phyloP scores from a whole-genome alignment of 495 filamentous ascomycete species.

The Sordaria brevicollis region DNA sequence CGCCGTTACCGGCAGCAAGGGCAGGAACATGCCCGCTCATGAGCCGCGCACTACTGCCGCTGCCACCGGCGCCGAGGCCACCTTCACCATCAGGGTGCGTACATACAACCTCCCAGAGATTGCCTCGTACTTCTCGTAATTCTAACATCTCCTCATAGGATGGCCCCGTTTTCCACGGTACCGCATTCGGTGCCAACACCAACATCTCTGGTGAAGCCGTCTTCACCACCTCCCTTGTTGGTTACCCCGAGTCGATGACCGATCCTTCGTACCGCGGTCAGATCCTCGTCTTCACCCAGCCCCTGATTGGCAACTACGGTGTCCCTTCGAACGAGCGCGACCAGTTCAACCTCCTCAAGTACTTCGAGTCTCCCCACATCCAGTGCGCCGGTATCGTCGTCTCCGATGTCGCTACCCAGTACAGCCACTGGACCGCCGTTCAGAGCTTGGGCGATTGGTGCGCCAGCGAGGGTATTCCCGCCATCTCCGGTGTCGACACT shows the following conservation, averaged over 20 bases:
- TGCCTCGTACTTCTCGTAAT: not conserved
- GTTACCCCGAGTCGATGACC: slow-evolving; percentile 96
- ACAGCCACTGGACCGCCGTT: slow-evolving; percentile 98
- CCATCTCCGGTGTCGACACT: slow-evolving; percentile 94
- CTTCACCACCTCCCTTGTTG: slow-evolving; percentile 87
- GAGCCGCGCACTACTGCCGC: slow-evolving; percentile 41
- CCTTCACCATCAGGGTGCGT: slow-evolving; percentile 82
- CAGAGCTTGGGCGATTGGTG: slow-evolving; percentile 92
- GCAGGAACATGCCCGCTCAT: slow-evolving; percentile 42
- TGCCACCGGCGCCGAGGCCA: slow-evolving; percentile 62
- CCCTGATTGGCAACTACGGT: slow-evolving; percentile 98
- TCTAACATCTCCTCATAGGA: slow-evolving; percentile 34
- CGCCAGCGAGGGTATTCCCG: slow-evolving; percentile 87
- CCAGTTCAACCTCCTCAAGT: slow-evolving; percentile 68
- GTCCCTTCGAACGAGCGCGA: slow-evolving; percentile 73
- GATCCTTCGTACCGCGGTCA: slow-evolving; percentile 98
- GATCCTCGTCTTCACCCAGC: slow-evolving; percentile 96
- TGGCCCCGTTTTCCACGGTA: slow-evolving; percentile 87
- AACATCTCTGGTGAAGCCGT: slow-evolving; percentile 93
- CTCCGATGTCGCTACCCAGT: slow-evolving; percentile 82
- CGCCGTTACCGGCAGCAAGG: slow-evolving; percentile 50
- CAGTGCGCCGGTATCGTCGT: slow-evolving; percentile 95
- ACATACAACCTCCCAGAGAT: not conserved
- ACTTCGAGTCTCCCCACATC: slow-evolving; percentile 94
- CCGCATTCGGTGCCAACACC: slow-evolving; percentile 81